Evolutionary conservation across 2,329 filamentous ascomycete genomes (phyloP).

Genomic region (Paracorniculantispora psalliotae): DNA sequence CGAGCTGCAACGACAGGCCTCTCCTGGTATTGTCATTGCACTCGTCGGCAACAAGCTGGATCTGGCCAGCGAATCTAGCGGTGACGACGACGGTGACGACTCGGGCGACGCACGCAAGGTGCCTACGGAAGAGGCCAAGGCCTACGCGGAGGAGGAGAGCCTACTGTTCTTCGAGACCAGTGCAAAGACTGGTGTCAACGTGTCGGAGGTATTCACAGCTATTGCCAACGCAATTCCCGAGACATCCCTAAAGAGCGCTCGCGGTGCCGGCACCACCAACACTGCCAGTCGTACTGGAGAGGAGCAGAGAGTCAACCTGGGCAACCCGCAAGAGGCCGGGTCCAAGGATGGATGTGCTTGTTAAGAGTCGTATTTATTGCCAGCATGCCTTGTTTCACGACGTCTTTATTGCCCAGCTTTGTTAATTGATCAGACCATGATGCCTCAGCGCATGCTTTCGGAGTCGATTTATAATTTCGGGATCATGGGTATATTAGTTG

Average conservation of each 20-base stretch:
- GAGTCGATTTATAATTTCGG: slow-evolving; percentile 12
- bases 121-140: slow-evolving; percentile 82
- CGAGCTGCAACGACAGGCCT: slow-evolving; percentile 92
- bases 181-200: slow-evolving; percentile 92
- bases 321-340: slow-evolving; percentile 65
- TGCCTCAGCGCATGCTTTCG: slow-evolving; percentile 11
- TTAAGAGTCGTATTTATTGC: slow-evolving; percentile 34
- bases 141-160: slow-evolving; percentile 91
- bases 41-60: slow-evolving; percentile 97
- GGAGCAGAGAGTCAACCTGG: slow-evolving; percentile 78
- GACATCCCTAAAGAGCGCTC: slow-evolving; percentile 85
- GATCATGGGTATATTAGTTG: slow-evolving; percentile 13
- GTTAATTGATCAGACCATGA: slow-evolving; percentile 9
- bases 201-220: slow-evolving; percentile 92
- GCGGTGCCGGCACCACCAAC: slow-evolving; percentile 63
- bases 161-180: slow-evolving; percentile 97
- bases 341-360: slow-evolving; percentile 91
- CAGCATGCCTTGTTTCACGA: slow-evolving; percentile 10
- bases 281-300: slow-evolving; percentile 55
- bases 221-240: slow-evolving; percentile 98
- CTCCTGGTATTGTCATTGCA: slow-evolving; percentile 92
- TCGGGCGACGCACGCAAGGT: slow-evolving; percentile 79
- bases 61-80: slow-evolving; percentile 61
- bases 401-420: slow-evolving; percentile 10
- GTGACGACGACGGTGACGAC: slow-evolving; percentile 55